Evolutionary conservation across 208 protist genomes (phyloP).

Genomic region (Acanthamoeba divionensis): DNA sequence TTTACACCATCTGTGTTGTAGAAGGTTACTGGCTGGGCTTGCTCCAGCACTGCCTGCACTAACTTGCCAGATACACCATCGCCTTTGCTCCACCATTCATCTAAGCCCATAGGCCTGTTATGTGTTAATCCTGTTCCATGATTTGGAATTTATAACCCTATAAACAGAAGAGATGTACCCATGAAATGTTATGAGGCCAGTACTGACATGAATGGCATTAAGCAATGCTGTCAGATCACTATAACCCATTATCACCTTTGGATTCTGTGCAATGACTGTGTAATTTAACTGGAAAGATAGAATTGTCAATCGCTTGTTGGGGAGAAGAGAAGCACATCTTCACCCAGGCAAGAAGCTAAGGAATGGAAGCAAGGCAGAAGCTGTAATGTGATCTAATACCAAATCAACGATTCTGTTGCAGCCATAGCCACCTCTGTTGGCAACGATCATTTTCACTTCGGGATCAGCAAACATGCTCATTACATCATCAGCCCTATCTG

Average conservation of each 20-base stretch:
- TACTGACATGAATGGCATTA: conserved; percentile 39
- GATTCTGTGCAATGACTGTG: background rate
- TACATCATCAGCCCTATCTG: conserved; percentile 23
- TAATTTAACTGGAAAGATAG: conserved; percentile 31
- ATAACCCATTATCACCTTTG: conserved; percentile 49
- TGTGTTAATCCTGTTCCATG: too few relatives aligned
- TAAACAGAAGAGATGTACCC: too few relatives aligned
- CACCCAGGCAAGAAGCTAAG: too few relatives aligned
- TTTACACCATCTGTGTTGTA: conserved; percentile 1
- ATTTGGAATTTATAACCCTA: too few relatives aligned
- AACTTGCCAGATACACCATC: conserved; percentile 29
- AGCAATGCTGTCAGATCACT: conserved; percentile 14
- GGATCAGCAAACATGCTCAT: conserved; percentile 38
- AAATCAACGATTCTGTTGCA: conserved; percentile 42
- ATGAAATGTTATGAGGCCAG: conserved; percentile 26
- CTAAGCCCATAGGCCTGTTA: conserved; percentile 32
- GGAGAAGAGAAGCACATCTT: too few relatives aligned
- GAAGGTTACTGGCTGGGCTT: background rate
- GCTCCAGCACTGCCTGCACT: conserved; percentile 7
- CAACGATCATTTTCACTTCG: conserved; percentile 31
- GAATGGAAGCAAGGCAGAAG: too few relatives aligned
- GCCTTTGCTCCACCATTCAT: conserved; percentile 43
- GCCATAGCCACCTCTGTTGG: conserved; percentile 23
- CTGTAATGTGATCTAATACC: too few relatives aligned
- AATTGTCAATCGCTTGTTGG: too few relatives aligned